Base-by-base conservation (phyloP, 768 basidiomycete species). In the Saitozyma podzolica region DNA sequence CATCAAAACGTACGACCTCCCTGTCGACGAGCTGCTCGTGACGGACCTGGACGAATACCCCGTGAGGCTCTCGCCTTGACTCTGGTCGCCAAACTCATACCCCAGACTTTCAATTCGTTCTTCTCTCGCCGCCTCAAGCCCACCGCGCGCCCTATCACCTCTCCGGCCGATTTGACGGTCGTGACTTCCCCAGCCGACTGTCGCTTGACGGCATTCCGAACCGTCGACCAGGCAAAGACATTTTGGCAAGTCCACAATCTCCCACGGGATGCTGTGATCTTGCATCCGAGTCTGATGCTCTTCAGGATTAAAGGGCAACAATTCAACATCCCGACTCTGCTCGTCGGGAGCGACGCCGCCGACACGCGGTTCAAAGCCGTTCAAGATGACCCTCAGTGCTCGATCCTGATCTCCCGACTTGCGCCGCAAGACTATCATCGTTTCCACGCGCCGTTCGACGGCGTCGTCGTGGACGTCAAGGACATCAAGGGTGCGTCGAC, bases 361-460 rank as follows among this genome's bases (percentile, higher is more conserved):
- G 71, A 72, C 29, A 54, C 40, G 19, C 56, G 85, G 1, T 82
- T 84, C 0, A 64, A 79, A 37, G 81, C 83, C 2, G 63, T 74
- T 8, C 57, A 62, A 20, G 62, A 64, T 6, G 77, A 77, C 42
- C 14, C 42, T 0, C 54, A 63, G 7, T 77, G 79, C 8, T 53
- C 72, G 20, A 72, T 91, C 1, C 88, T 88, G 0, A 85, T 88
- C 61, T 88, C 89, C 78, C 83, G 90, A 56, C 85, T 92, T 16
- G 89, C 91, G 0, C 91, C 89, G 0, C 84, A 86, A 9, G 90
- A 91, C 73, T 91, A 91, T 69, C 90, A 91, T 73, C 85, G 89
- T 13, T 90, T 88, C 83, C 89, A 90, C 65, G 84, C 84, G 41
- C 88, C 88, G 13, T 80, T 88, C 37, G 86, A 87, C 57, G 86